phyloP scores from a whole-genome alignment of 2,329 filamentous ascomycete species.

The Aspergillus niger region DNA sequence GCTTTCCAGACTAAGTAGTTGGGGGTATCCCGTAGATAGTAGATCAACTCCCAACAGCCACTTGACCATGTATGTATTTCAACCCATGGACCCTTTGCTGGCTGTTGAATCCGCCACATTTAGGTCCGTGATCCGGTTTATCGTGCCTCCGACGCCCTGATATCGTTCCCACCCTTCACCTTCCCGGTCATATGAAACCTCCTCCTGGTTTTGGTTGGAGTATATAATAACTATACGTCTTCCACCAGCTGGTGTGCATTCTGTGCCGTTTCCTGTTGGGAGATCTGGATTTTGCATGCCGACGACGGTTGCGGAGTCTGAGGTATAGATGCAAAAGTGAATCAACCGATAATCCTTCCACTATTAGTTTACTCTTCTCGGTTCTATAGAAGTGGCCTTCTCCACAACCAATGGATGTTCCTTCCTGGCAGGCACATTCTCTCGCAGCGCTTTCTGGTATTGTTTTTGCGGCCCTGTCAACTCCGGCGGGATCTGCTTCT shows the following conservation, averaged over 20 bases:
- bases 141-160: constrained; percentile 36
- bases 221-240: constrained; percentile 31
- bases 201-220: constrained; percentile 38
- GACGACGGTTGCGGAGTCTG: constrained; percentile 47
- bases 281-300: constrained; percentile 50
- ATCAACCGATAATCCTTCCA: too few relatives aligned
- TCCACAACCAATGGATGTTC: too few relatives aligned
- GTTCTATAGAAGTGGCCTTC: too few relatives aligned
- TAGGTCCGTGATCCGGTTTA: constrained; percentile 24
- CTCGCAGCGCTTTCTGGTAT: too few relatives aligned
- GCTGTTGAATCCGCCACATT: constrained; percentile 24
- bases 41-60: constrained; percentile 28
- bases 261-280: constrained; percentile 38
- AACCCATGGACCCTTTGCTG: constrained; percentile 39
- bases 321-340: too few relatives aligned
- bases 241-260: constrained; percentile 33
- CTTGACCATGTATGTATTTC: constrained; percentile 38
- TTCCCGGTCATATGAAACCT: constrained; percentile 21
- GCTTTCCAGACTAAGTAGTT: not conserved
- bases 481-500: too few relatives aligned
- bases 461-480: too few relatives aligned
- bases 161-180: constrained; percentile 27
- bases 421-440: too few relatives aligned
- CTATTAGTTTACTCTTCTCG: too few relatives aligned
- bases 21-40: not conserved